Conservation (phyloP, 2,329 filamentous ascomycete species). For the Sphaerulina musiva region DNA sequence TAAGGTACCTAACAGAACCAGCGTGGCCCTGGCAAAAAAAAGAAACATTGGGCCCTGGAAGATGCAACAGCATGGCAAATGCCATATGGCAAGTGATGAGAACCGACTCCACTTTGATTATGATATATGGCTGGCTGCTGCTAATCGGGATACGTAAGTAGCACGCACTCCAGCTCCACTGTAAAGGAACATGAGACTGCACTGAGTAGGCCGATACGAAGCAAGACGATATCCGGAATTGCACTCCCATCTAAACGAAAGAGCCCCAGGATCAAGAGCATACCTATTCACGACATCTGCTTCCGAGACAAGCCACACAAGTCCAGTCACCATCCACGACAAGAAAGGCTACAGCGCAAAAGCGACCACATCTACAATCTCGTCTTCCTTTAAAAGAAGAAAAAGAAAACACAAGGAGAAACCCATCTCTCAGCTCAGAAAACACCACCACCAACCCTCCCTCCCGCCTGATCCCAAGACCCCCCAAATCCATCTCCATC, state of each 20-base stretch:
- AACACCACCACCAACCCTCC: too few relatives aligned
- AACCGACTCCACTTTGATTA: neutral
- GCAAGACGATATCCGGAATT: neutral
- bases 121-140: slow-evolving; percentile 4
- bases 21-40: slow-evolving; percentile 2
- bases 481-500: neutral
- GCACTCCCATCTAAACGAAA: neutral
- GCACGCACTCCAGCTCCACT: neutral
- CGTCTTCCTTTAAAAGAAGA: too few relatives aligned
- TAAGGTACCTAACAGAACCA: neutral
- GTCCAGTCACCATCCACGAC: too few relatives aligned
- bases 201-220: neutral
- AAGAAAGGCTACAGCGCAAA: too few relatives aligned
- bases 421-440: too few relatives aligned
- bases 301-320: too few relatives aligned
- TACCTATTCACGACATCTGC: too few relatives aligned
- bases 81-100: slow-evolving; percentile 5
- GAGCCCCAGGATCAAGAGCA: too few relatives aligned
- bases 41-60: neutral
- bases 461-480: too few relatives aligned
- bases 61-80: neutral
- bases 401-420: too few relatives aligned
- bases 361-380: too few relatives aligned
- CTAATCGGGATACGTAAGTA: neutral
- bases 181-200: neutral